Conservation (phyloP, 2,329 filamentous ascomycete species). For the Colletotrichum musicola region DNA sequence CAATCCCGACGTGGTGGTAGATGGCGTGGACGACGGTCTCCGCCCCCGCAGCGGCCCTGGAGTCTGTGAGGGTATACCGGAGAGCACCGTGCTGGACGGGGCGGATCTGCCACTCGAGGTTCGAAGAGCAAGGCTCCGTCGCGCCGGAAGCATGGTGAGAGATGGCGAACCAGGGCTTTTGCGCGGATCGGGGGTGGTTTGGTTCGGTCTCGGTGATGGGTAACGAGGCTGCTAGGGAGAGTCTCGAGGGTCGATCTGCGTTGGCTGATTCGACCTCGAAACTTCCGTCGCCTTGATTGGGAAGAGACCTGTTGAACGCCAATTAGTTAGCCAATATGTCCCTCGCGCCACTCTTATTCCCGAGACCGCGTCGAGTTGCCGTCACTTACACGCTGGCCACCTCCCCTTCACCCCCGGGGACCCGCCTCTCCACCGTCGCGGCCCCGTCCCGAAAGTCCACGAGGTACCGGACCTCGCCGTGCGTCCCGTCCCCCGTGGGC, state of each 20-base stretch:
- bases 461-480: conserved; percentile 34
- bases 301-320: conserved; percentile 15
- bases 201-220: conserved; percentile 13
- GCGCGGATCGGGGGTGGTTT: not conserved
- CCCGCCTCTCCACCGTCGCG: conserved; percentile 10
- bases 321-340: no score
- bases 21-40: conserved; percentile 30
- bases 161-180: conserved; percentile 29
- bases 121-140: not conserved
- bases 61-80: conserved; percentile 35
- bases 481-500: conserved; percentile 37
- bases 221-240: conserved; percentile 1
- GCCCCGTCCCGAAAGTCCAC: conserved; percentile 1
- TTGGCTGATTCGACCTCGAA: conserved; percentile 17
- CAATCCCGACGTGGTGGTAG: conserved; percentile 40
- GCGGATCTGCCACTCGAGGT: conserved; percentile 31
- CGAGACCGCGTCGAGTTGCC: no score
- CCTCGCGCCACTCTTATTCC: no score
- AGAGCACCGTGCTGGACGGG: conserved; percentile 28
- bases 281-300: not conserved
- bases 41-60: not conserved
- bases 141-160: not conserved
- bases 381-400: conserved; percentile 17
- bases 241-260: no score
- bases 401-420: not conserved